A percentile compares a stretch with the other conserved stretches of the same genome.
Evolutionary conservation across 2,329 filamentous ascomycete species (phyloP).

Genomic region (Fusarium zealandicum): DNA sequence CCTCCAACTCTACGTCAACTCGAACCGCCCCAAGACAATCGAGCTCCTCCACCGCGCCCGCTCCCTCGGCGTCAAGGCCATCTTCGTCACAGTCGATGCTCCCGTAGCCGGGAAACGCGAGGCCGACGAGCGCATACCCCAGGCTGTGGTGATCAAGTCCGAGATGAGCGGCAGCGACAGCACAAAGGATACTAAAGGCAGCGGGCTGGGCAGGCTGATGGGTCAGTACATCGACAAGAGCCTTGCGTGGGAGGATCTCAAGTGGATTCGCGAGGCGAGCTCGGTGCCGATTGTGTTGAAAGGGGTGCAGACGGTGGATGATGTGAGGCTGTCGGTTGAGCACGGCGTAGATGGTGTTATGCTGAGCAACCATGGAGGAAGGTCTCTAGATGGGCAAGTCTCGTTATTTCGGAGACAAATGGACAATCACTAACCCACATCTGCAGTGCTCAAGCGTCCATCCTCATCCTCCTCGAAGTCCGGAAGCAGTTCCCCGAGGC

Average conservation of each 20-base stretch:
- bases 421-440: neutral
- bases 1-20: conserved; percentile 61
- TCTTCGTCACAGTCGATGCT: conserved; percentile 63
- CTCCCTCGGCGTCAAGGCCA: conserved; percentile 57
- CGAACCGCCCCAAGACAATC: conserved; percentile 56
- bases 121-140: conserved; percentile 60
- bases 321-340: conserved; percentile 58
- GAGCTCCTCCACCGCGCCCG: conserved; percentile 51
- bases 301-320: conserved; percentile 63
- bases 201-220: conserved; percentile 60
- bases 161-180: conserved; percentile 51
- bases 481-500: conserved; percentile 57
- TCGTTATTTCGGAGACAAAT: accelerated
- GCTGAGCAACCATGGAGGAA: conserved; percentile 65
- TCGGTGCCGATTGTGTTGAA: conserved; percentile 63
- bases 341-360: conserved; percentile 61
- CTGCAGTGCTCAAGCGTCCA: conserved; percentile 50
- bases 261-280: conserved; percentile 57
- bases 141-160: conserved; percentile 51
- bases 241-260: conserved; percentile 60
- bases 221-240: conserved; percentile 59
- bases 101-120: conserved; percentile 64
- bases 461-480: conserved; percentile 60
- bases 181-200: conserved; percentile 60
- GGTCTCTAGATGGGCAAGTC: conserved; percentile 58